Conservation (phyloP, 208 protist species). For the Wallacemonas rigidus region DNA sequence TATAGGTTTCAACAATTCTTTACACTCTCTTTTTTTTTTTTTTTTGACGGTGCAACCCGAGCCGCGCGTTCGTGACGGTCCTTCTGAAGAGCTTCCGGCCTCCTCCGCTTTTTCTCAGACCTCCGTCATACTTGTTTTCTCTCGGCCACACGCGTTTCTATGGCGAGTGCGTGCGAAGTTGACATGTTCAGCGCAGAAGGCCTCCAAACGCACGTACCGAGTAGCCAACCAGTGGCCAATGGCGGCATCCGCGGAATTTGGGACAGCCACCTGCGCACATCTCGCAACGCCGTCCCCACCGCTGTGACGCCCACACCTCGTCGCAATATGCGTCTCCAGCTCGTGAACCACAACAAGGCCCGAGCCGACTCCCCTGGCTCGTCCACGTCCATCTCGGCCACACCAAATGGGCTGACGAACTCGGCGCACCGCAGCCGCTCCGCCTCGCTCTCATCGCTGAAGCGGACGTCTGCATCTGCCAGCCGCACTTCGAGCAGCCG, state of each 20-base stretch:
- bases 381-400: neutral
- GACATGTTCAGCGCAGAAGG: slow-evolving; percentile 8
- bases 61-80: too few species aligned
- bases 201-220: neutral
- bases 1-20: too few species aligned
- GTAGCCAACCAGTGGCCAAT: slow-evolving; percentile 2
- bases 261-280: slow-evolving; percentile 31
- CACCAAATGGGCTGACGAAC: slow-evolving; percentile 13
- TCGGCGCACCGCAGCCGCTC: slow-evolving; percentile 14
- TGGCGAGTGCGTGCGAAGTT: slow-evolving; percentile 11
- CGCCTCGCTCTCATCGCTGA: slow-evolving; percentile 16
- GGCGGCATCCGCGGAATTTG: slow-evolving; percentile 30
- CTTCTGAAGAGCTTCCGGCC: too few species aligned
- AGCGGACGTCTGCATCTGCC: slow-evolving; percentile 4
- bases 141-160: neutral
- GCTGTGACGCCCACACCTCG: slow-evolving; percentile 3
- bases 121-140: slow-evolving; percentile 14
- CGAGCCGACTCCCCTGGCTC: neutral
- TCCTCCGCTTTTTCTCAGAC: neutral
- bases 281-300: neutral
- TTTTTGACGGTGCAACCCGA: too few species aligned
- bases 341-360: neutral
- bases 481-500: neutral
- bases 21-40: too few species aligned
- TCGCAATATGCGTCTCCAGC: neutral